These are phyloP conservation scores for Malania oleifera DNA, from an alignment of 164 flowering plant species.

Conservation along the genomic window DNA sequence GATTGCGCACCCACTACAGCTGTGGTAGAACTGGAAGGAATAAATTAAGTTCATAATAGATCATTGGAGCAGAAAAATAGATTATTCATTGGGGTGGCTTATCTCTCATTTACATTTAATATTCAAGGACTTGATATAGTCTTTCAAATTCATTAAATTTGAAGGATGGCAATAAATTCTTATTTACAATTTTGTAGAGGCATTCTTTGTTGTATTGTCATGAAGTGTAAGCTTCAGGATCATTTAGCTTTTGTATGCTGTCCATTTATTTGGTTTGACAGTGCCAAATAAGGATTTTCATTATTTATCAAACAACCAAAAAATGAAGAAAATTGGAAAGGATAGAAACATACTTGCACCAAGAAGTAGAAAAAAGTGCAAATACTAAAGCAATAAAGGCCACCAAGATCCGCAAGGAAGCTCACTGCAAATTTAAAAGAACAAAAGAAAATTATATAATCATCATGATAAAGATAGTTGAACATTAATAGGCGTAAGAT, in stretches of 20 bases:
- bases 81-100: too few species aligned
- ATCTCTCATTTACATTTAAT: too few species aligned
- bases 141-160: too few species aligned
- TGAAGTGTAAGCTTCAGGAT: background rate
- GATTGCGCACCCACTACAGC: too few species aligned
- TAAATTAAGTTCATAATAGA: too few species aligned
- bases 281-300: background rate
- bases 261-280: background rate
- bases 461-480: too few species aligned
- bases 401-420: constrained; percentile 95
- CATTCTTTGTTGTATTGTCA: too few species aligned
- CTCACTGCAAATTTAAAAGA: constrained; percentile 59
- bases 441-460: constrained; percentile 11
- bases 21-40: too few species aligned
- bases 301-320: background rate
- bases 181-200: too few species aligned
- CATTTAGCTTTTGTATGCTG: background rate
- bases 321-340: background rate
- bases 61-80: too few species aligned
- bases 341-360: constrained; percentile 59
- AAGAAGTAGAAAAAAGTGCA: constrained; percentile 74
- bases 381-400: constrained; percentile 80
- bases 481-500: background rate
- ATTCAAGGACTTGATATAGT: too few species aligned
- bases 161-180: too few species aligned